Conservation (phyloP, 441 rosid genomes). For the Arabidopsis hybrid region DNA sequence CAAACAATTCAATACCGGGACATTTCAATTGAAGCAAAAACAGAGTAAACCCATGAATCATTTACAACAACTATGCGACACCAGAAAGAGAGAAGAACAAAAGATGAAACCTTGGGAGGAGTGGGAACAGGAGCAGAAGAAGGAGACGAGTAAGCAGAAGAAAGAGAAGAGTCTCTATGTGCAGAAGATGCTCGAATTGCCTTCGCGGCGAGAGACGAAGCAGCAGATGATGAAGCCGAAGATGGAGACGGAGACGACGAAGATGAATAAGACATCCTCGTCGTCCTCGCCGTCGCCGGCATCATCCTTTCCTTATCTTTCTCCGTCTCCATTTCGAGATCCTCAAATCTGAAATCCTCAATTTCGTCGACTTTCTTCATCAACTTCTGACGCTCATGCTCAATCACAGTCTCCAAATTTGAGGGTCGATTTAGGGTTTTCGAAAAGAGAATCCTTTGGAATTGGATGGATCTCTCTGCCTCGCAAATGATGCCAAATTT, state of each 20-base stretch:
- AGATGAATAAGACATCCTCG: slow-evolving; percentile 26
- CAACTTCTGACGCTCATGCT: slow-evolving; percentile 10
- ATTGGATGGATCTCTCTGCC: slow-evolving; percentile 26
- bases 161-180: slow-evolving; percentile 78
- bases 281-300: not conserved
- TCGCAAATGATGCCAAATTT: slow-evolving; percentile 38
- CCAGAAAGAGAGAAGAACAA: not conserved
- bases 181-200: slow-evolving; percentile 92
- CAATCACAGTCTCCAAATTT: slow-evolving; percentile 10
- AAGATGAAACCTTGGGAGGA: slow-evolving; percentile 25
- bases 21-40: slow-evolving; percentile 25
- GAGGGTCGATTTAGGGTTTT: slow-evolving; percentile 41
- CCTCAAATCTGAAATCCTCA: slow-evolving; percentile 13
- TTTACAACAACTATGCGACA: not conserved
- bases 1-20: not conserved
- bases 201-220: slow-evolving; percentile 71
- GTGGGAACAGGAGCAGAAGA: slow-evolving; percentile 49
- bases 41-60: slow-evolving; percentile 27
- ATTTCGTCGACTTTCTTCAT: not conserved
- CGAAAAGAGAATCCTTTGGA: slow-evolving; percentile 21
- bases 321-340: slow-evolving; percentile 35
- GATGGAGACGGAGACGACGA: slow-evolving; percentile 27
- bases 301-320: slow-evolving; percentile 27
- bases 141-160: slow-evolving; percentile 75
- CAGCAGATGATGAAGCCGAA: slow-evolving; percentile 49